Conservation (phyloP, 2,329 filamentous ascomycete genomes). For the Beauveria sp. region DNA sequence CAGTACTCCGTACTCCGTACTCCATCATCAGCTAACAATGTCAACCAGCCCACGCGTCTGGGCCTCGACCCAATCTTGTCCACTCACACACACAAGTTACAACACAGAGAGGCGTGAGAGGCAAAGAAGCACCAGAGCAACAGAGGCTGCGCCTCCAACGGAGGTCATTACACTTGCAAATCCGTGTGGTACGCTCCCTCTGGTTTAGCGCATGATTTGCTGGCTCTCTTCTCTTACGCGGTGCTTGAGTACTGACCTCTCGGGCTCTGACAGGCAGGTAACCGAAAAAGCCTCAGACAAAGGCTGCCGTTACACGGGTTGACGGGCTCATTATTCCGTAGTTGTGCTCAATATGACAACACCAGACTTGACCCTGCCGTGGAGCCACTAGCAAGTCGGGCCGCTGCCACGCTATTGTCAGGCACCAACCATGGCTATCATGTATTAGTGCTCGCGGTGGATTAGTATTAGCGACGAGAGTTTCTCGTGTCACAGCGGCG, state of each 20-base stretch:
- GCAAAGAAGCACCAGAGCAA: no score
- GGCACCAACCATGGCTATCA: background rate
- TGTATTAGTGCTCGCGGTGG: background rate
- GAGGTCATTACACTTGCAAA: background rate
- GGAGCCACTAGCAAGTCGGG: slow-evolving; percentile 11
- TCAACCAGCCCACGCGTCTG: no score
- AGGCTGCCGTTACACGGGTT: background rate
- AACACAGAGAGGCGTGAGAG: no score
- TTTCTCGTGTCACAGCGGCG: background rate
- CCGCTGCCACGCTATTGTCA: slow-evolving; percentile 11
- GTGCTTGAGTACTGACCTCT: background rate
- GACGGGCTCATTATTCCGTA: background rate
- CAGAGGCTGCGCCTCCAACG: no score
- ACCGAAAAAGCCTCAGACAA: background rate
- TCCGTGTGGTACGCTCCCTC: background rate
- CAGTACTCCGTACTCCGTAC: no score
- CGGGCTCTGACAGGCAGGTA: background rate
- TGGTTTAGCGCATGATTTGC: background rate
- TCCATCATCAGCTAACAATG: background rate
- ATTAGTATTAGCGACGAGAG: background rate
- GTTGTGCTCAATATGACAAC: background rate
- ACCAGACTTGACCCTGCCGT: background rate
- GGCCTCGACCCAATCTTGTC: no score
- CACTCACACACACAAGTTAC: no score
- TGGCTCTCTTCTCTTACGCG: background rate